Evolutionary conservation across 352 stramenopile genomes (phyloP).

Genomic region (Phytophthora multivora): DNA sequence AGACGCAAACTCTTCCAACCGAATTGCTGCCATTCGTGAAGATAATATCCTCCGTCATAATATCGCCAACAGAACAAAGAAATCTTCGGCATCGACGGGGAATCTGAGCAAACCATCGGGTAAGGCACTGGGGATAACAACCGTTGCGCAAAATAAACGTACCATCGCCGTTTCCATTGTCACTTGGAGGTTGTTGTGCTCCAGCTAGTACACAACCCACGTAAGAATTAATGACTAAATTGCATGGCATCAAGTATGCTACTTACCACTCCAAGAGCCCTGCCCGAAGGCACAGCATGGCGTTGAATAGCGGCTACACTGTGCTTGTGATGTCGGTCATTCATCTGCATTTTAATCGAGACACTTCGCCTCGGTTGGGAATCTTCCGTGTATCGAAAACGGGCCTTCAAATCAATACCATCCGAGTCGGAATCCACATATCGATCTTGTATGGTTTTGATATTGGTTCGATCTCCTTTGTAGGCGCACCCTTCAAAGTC

Average conservation of each 20-base stretch:
- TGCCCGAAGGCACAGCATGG: slow-evolving; percentile 9
- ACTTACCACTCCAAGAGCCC: slow-evolving; percentile 26
- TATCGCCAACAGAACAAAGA: slow-evolving; percentile 70
- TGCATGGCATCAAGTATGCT: not conserved
- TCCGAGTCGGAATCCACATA: slow-evolving; percentile 6
- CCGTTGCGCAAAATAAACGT: not conserved
- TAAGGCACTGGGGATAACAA: not conserved
- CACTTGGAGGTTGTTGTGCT: slow-evolving; percentile 31
- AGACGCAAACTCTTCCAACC: slow-evolving; percentile 74
- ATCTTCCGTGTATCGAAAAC: slow-evolving; percentile 17
- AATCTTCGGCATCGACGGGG: slow-evolving; percentile 67
- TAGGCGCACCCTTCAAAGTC: slow-evolving; percentile 6
- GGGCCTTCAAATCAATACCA: slow-evolving; percentile 4
- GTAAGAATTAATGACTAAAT: slow-evolving; percentile 8
- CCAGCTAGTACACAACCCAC: slow-evolving; percentile 13
- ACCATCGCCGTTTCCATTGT: slow-evolving; percentile 38
- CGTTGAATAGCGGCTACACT: slow-evolving; percentile 6
- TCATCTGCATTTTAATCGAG: not conserved
- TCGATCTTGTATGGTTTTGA: not conserved
- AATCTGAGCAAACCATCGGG: slow-evolving; percentile 34
- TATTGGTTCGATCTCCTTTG: not conserved
- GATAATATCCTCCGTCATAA: slow-evolving; percentile 75
- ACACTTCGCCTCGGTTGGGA: not conserved
- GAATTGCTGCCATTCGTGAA: slow-evolving; percentile 72
- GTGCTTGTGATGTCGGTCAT: slow-evolving; percentile 1